These are phyloP conservation scores for Spergularia marina DNA, from an alignment of 148 eudicot genomes.

Conservation along the genomic window DNA sequence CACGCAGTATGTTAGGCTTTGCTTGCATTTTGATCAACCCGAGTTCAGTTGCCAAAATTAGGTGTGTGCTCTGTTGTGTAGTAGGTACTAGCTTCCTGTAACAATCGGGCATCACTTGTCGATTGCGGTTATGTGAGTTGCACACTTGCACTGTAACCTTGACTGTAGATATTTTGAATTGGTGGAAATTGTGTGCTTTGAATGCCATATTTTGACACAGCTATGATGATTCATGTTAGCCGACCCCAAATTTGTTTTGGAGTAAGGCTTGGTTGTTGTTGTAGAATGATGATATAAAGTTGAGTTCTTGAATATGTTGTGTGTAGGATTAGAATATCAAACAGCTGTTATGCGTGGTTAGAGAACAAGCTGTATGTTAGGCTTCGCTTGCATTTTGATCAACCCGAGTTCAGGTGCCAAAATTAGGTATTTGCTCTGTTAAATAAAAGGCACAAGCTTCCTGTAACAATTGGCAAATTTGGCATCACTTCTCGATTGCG, in stretches of 20 bases:
- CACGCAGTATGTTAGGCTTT: background rate
- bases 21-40: background rate
- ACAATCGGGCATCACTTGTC: background rate
- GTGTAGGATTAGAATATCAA: background rate
- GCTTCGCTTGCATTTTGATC: background rate
- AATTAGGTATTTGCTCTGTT: background rate
- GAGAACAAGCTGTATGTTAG: background rate
- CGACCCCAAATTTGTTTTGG: no score
- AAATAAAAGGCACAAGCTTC: background rate
- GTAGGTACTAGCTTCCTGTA: background rate
- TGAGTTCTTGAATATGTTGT: background rate
- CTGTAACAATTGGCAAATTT: background rate
- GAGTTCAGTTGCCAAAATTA: conserved; percentile 3
- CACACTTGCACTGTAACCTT: background rate
- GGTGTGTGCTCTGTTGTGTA: background rate
- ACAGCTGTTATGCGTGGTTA: background rate
- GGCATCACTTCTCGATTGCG: background rate
- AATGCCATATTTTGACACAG: no score
- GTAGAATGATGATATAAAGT: background rate
- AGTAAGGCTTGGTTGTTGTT: no score
- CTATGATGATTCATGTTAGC: no score
- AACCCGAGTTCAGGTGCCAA: background rate
- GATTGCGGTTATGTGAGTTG: background rate
- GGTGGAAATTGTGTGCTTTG: no score
- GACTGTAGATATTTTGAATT: background rate